These are phyloP conservation scores for Botryosphaeria dothidea DNA, from an alignment of 2,329 filamentous ascomycete genomes.

Conservation along the genomic window DNA sequence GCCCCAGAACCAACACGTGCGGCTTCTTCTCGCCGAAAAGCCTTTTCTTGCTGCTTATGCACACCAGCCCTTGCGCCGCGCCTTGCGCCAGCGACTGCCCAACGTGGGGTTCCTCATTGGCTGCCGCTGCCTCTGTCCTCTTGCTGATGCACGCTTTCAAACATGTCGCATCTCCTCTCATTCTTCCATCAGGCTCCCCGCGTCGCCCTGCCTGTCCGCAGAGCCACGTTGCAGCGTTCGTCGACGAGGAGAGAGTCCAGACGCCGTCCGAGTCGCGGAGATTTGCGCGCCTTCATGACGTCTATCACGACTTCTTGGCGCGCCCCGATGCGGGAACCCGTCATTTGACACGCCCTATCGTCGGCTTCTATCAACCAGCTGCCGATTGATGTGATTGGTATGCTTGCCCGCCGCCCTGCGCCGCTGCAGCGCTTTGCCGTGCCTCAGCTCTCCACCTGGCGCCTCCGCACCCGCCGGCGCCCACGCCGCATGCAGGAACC, in stretches of 20 bases:
- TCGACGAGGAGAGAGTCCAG: background rate
- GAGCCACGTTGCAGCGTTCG: background rate
- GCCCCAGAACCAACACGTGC: background rate
- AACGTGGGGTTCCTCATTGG: slow-evolving; percentile 4
- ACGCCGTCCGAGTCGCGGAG: slow-evolving; percentile 1
- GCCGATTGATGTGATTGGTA: slow-evolving; percentile 4
- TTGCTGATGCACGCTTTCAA: background rate
- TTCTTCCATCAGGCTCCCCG: background rate
- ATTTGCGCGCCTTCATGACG: slow-evolving; percentile 10
- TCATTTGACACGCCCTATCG: background rate
- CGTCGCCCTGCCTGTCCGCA: background rate
- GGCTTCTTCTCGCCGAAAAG: background rate
- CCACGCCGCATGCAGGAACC: slow-evolving; percentile 9
- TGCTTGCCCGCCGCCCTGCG: background rate
- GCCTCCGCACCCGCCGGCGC: background rate
- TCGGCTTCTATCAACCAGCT: background rate
- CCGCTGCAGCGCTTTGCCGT: background rate
- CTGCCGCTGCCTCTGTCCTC: background rate
- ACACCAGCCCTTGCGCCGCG: background rate
- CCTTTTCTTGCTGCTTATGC: background rate
- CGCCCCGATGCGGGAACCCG: slow-evolving; percentile 2
- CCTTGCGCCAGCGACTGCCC: background rate
- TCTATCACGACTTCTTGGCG: slow-evolving; percentile 10
- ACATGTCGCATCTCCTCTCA: background rate
- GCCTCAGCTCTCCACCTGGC: slow-evolving; percentile 3